phyloP scores from a whole-genome alignment of 2,329 filamentous ascomycete genomes.

The Aspergillus piperis region DNA sequence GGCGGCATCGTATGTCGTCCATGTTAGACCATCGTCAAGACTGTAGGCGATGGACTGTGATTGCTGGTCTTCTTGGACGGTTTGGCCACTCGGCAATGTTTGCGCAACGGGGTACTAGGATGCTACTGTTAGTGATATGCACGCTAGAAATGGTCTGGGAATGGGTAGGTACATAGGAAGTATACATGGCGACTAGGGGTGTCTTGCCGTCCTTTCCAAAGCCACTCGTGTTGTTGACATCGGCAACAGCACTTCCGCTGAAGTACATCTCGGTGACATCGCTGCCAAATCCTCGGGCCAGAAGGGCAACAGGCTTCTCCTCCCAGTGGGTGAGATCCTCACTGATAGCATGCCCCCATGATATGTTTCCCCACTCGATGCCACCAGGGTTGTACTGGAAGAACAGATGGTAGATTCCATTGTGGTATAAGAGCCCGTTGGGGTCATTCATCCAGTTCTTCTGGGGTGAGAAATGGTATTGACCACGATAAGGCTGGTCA shows the following conservation, averaged over 20 bases:
- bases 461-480: slow-evolving; percentile 13
- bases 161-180: slow-evolving; percentile 36
- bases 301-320: slow-evolving; percentile 35
- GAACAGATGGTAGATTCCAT: slow-evolving; percentile 51
- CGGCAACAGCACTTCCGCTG: slow-evolving; percentile 60
- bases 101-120: slow-evolving; percentile 24
- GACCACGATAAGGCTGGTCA: slow-evolving; percentile 9
- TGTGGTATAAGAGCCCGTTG: slow-evolving; percentile 13
- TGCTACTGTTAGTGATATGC: background rate
- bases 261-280: slow-evolving; percentile 51
- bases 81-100: slow-evolving; percentile 26
- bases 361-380: slow-evolving; percentile 44
- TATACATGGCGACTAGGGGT: slow-evolving; percentile 64
- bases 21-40: slow-evolving; percentile 12
- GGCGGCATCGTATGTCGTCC: slow-evolving; percentile 48
- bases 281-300: slow-evolving; percentile 44
- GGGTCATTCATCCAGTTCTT: slow-evolving; percentile 21
- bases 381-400: slow-evolving; percentile 53
- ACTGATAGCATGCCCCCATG: slow-evolving; percentile 56
- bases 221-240: slow-evolving; percentile 65
- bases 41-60: slow-evolving; percentile 15
- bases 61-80: slow-evolving; percentile 18
- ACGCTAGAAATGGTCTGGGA: background rate
- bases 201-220: slow-evolving; percentile 64
- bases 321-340: slow-evolving; percentile 41